Evolutionary conservation across 140 eudicot genomes (phyloP).

Genomic region (Flaveria floridana): DNA sequence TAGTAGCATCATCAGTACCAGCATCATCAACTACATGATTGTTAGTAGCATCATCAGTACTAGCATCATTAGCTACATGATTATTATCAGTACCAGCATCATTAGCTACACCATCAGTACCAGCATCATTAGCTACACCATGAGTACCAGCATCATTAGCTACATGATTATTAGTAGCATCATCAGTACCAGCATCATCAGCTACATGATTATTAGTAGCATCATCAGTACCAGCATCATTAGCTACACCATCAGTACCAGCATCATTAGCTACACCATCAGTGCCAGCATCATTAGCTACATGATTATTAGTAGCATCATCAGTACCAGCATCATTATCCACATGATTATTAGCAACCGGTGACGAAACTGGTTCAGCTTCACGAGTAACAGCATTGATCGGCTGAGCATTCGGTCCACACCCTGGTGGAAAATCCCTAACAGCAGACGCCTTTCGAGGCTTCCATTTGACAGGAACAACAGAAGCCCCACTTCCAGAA

Average conservation of each 20-base stretch:
- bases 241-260: neutral
- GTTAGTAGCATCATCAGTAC: neutral
- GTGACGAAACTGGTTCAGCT: neutral
- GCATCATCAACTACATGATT: neutral
- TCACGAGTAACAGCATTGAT: conserved; percentile 21
- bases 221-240: neutral
- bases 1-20: conserved; percentile 19
- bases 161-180: neutral
- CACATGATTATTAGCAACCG: neutral
- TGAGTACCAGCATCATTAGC: neutral
- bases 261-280: neutral
- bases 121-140: conserved; percentile 25
- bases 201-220: neutral
- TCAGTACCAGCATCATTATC: no score
- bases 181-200: neutral
- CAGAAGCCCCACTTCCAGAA: conserved; percentile 24
- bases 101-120: neutral
- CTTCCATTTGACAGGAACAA: conserved; percentile 49
- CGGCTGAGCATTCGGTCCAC: conserved; percentile 48
- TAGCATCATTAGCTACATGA: neutral
- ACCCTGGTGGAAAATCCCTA: conserved; percentile 74
- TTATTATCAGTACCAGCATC: neutral
- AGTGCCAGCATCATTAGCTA: neutral
- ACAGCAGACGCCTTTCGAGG: conserved; percentile 56
- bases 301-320: neutral